Evolutionary conservation across 305 asterid genomes (phyloP), one percentile per base, ranked within the genome.

Genomic region (Ruellia speciosa): DNA sequence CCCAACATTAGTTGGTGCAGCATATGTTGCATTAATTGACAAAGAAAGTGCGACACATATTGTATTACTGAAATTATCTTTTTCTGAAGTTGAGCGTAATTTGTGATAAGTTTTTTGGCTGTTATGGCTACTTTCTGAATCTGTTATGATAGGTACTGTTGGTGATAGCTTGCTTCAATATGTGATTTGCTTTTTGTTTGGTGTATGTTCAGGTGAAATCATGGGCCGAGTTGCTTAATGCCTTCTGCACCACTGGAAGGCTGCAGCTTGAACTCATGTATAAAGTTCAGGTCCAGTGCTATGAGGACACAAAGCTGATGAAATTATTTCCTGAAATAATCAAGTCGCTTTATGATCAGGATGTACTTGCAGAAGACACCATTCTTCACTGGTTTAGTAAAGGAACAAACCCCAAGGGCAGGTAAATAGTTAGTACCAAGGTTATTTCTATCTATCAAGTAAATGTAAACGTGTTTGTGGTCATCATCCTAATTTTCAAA

Each of bases 251-350:
- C 65, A 70, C 81, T 54, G 96, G 94, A 59, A 92, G 84, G 78
- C 90, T 92, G 13, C 87, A 92, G 77, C 82, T 85, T 72, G 99
- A 92, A 76, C 96, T 92, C n/a, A 79, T 92, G 51, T 88, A 88
- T 86, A 92, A 82, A 71, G 84, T 92, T 65, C 99, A 92, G 75
- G 81, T 86, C 52, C 99, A 92, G 67, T 92, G 99, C 77, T 92
- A 88, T 9, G 99, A 92, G 69, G 99, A 92, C 75, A 85, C 99
- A 19, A 92, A 92, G 67, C 79, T 92, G 83, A 86, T 92, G 96
- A 92, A 92, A 66, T 73, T 88, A 62, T 92, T 92, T 59, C 99
- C 96, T 54, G 96, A 92, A 65, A 88, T 92, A 63, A 74, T 92
- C 63, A 88, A 81, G 81, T 85, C 96, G 9, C 94, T 92, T 5